Evolutionary conservation across 805 yeast genomes (phyloP).

Genomic region (Priceomyces castillae): DNA sequence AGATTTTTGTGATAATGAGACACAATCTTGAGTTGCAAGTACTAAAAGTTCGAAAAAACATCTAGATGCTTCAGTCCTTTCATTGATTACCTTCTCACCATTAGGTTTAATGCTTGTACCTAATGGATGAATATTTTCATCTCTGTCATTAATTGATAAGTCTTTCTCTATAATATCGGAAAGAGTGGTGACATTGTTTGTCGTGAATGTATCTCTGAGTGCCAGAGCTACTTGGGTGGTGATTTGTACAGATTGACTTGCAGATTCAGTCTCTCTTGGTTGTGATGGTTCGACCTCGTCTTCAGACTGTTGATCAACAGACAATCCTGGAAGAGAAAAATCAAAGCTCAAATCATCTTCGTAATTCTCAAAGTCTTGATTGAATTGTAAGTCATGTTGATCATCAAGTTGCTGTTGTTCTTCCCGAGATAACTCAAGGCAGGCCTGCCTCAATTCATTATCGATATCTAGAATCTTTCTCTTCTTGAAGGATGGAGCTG

Average conservation of each 20-base stretch:
- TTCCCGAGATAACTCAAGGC: constrained; percentile 24
- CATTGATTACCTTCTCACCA: constrained; percentile 21
- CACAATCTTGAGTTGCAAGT: constrained; percentile 72
- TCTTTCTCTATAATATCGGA: constrained; percentile 41
- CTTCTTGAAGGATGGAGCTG: constrained; percentile 30
- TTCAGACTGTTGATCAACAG: constrained; percentile 3
- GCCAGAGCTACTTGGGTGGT: constrained; percentile 54
- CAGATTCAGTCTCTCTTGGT: constrained; percentile 15
- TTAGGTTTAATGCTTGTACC: constrained; percentile 15
- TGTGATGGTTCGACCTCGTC: constrained; percentile 2
- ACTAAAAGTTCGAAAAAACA: constrained; percentile 82
- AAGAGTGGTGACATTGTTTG: constrained; percentile 26
- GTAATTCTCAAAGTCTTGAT: constrained; percentile 17
- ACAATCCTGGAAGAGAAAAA: constrained; percentile 9
- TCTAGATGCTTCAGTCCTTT: constrained; percentile 60
- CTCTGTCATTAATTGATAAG: constrained; percentile 13
- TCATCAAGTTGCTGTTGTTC: constrained; percentile 20
- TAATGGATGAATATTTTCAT: constrained; percentile 16
- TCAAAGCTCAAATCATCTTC: constrained; percentile 9
- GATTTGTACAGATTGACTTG: constrained; percentile 40
- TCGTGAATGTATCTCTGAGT: constrained; percentile 35
- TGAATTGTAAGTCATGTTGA: constrained; percentile 19
- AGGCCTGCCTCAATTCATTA: constrained; percentile 25
- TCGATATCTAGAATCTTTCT: constrained; percentile 31
- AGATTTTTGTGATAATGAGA: constrained; percentile 55